Evolutionary conservation across 371 early-diverging fungal species (phyloP), one percentile per base, ranked within the genome.

Genomic region (Aphelidium insulamus): DNA sequence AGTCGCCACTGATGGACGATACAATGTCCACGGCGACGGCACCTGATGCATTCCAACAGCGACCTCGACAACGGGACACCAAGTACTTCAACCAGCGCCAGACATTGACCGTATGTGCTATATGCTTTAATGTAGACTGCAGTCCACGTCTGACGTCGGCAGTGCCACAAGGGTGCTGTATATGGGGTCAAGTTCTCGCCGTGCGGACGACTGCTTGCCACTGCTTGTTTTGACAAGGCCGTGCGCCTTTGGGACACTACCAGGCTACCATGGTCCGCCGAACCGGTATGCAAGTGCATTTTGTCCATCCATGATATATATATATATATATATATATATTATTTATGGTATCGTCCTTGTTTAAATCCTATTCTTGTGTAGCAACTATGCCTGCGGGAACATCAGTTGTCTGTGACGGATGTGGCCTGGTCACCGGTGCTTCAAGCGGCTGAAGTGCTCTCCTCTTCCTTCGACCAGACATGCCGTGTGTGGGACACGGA

Each of bases 201-300:
- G 4, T 71, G 68, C 44, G 85, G 82, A 3, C 61, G 62, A 29
- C 60, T 69, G 26, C 50, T 87, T 4, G 77, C 82, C 0, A 77
- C 85, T 0, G 88, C 86, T 2, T 76, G 79, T 8, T 83, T 83
- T 55, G 88, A 87, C 52, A 80, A 80, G 49, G 76, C 84, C 4
- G 74, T 84, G 17, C 60, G 80, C 32, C 63, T 87, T 19, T 87
- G 85, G 85, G 88, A 87, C 46, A 59, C 72, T 5, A 49, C 59
- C 15, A 56, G 62, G 5, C 60, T 62, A 2, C 73, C 69, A 36
- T 72, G 73, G 38, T 73, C 72, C 59, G 19, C 20, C 15, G 28
- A 26, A 15, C 15, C 16, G 25, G 28, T 27, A 26, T 12, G 35
- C 28, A 22, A 29, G 28, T 14, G 7, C n/a, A 29, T 35, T 16